Evolutionary conservation across 805 yeast species (phyloP).

Genomic region (Alloascoidea hylecoeti): DNA sequence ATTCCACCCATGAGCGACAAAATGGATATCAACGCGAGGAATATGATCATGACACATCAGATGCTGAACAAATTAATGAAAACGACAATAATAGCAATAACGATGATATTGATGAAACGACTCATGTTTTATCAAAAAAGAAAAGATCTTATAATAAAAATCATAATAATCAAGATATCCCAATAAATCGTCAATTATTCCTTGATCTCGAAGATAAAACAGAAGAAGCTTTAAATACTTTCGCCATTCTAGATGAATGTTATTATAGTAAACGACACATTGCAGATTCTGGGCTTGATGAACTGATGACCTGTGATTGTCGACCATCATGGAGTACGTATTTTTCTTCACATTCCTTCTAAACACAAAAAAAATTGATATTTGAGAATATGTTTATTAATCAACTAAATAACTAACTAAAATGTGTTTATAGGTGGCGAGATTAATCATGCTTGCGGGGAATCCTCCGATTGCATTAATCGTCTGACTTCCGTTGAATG

Average conservation of each 20-base stretch:
- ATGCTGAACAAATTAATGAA: too few relatives aligned
- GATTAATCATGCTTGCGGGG: conserved; percentile 61
- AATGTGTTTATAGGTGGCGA: conserved; percentile 16
- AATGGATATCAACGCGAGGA: too few relatives aligned
- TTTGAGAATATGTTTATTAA: not conserved
- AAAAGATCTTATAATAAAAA: too few relatives aligned
- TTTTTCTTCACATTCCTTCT: too few relatives aligned
- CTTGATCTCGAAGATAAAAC: conserved; percentile 36
- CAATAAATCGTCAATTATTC: conserved; percentile 6
- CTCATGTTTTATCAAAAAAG: too few relatives aligned
- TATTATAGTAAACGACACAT: conserved; percentile 45
- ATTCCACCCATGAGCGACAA: too few relatives aligned
- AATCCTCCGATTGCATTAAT: conserved; percentile 82
- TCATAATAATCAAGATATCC: too few relatives aligned
- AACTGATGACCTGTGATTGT: conserved; percentile 89
- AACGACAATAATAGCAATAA: too few relatives aligned
- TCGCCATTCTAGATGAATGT: conserved; percentile 41
- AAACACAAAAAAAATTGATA: too few relatives aligned
- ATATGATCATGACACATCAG: too few relatives aligned
- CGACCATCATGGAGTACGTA: conserved; percentile 24
- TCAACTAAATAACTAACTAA: conserved; percentile 4
- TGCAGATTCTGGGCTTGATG: conserved; percentile 66
- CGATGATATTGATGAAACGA: too few relatives aligned
- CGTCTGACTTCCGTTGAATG: conserved; percentile 89
- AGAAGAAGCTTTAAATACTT: conserved; percentile 50